A percentile compares a stretch with the other conserved stretches of the same genome.
These are phyloP conservation scores for Phanerochaete carnosa DNA, from an alignment of 768 basidiomycete genomes.

Conservation along the genomic window DNA sequence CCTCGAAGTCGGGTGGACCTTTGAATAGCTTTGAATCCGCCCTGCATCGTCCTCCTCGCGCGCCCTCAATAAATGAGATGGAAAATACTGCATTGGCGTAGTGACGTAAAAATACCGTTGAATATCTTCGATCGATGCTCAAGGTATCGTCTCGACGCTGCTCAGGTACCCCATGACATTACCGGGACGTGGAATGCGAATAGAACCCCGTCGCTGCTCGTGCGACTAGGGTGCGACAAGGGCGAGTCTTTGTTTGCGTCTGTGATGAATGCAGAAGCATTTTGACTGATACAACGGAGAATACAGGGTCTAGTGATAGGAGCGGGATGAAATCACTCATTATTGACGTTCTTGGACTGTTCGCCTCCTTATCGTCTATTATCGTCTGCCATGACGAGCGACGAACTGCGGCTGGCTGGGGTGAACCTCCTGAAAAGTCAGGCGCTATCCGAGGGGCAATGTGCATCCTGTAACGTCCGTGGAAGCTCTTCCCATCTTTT, in stretches of 20 bases:
- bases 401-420: neutral
- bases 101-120: neutral
- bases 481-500: neutral
- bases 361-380: constrained; percentile 5
- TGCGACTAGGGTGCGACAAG: neutral
- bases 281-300: neutral
- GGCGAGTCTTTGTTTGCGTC: neutral
- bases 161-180: neutral
- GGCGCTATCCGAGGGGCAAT: constrained; percentile 5
- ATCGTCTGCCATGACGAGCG: neutral
- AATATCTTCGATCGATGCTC: neutral
- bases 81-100: neutral
- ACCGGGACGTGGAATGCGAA: neutral
- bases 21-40: neutral
- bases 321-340: neutral
- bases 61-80: too few species aligned
- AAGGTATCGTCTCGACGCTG: neutral
- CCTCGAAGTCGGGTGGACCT: neutral
- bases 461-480: constrained; percentile 9
- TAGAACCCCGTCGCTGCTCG: neutral
- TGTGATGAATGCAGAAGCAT: neutral
- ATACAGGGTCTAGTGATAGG: neutral
- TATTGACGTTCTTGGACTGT: neutral
- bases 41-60: neutral
- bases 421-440: neutral